A percentile compares a stretch with the other conserved stretches of the same genome.
Evolutionary conservation across 495 filamentous ascomycete genomes (phyloP).

Genomic region (Hypoxylon intermedium): DNA sequence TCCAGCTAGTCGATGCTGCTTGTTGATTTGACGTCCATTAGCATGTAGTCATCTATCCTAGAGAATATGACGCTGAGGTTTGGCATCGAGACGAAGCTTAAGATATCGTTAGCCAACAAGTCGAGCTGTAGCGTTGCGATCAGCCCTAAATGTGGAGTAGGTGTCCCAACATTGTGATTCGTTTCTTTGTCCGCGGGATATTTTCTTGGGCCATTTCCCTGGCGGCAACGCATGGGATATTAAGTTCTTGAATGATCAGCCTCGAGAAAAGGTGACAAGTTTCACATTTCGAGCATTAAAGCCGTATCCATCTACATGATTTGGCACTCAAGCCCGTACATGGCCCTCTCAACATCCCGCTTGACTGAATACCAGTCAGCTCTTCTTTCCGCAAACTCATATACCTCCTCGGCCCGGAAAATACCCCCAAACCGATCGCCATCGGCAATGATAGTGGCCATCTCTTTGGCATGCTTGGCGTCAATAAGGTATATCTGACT

Average conservation of each 20-base stretch:
- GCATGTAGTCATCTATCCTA: not conserved
- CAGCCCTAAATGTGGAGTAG: no score
- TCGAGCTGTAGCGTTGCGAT: no score
- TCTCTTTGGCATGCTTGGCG: constrained; percentile 85
- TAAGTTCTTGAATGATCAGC: no score
- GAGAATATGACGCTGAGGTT: not conserved
- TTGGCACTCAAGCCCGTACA: constrained; percentile 93
- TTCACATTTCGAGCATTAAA: not conserved
- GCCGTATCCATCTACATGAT: constrained; percentile 69
- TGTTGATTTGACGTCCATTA: not conserved
- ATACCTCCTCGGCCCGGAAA: constrained; percentile 94
- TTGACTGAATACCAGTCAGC: constrained; percentile 94
- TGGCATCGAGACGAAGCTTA: not conserved
- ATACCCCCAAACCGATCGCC: constrained; percentile 87
- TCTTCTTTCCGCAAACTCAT: constrained; percentile 92
- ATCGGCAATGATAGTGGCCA: constrained; percentile 94
- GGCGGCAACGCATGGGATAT: no score
- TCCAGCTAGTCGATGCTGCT: not conserved
- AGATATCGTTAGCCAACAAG: not conserved
- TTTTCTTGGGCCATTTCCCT: not conserved
- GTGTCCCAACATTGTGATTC: constrained; percentile 5
- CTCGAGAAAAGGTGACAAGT: not conserved
- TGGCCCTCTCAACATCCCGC: constrained; percentile 88
- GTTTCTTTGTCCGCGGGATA: constrained; percentile 17
- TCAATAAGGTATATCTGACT: constrained; percentile 96